Conservation (phyloP, 345 rosid species). For the Corymbia maculata region DNA sequence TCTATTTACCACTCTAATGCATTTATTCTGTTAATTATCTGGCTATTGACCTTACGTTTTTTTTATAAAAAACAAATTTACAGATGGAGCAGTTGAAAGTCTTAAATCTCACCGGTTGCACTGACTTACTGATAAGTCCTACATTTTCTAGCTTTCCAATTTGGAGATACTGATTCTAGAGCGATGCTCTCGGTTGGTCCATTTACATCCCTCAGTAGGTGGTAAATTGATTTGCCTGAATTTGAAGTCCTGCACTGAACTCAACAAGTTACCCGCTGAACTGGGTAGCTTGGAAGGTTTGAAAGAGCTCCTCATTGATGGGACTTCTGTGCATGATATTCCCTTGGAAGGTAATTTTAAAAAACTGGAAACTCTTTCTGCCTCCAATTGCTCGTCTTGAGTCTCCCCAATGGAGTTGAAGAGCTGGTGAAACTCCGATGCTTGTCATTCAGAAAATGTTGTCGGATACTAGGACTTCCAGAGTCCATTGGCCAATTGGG, state of each 20-base stretch:
- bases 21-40: no score
- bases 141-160: fast-evolving
- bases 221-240: not conserved
- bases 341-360: not conserved
- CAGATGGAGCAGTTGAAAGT: not conserved
- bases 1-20: no score
- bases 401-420: not conserved
- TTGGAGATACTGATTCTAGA: not conserved
- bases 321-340: not conserved
- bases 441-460: not conserved
- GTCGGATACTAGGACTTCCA: not conserved
- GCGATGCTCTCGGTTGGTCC: not conserved
- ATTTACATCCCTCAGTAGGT: not conserved
- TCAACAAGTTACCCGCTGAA: not conserved
- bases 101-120: not conserved
- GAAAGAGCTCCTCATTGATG: not conserved
- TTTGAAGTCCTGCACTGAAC: not conserved
- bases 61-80: no score
- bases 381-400: not conserved
- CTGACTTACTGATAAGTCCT: not conserved
- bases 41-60: no score
- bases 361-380: not conserved
- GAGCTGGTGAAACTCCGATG: not conserved
- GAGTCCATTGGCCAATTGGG: not conserved
- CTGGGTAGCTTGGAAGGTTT: not conserved